These are phyloP conservation scores for Yamadazyma paraphyllophila DNA, from an alignment of 805 yeast genomes.

Conservation along the genomic window DNA sequence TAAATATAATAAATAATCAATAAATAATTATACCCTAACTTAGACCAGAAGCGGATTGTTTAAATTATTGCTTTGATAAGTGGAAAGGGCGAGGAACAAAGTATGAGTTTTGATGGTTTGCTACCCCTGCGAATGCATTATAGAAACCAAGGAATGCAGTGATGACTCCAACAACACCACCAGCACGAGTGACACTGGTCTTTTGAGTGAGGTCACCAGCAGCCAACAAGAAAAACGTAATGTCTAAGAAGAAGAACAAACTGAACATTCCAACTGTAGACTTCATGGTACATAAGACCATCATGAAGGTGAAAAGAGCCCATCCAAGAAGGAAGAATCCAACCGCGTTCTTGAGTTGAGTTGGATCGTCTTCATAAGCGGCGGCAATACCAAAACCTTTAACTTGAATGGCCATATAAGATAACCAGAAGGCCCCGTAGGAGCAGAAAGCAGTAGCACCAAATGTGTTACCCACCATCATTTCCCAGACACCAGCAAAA, in stretches of 20 bases:
- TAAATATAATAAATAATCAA: constrained; percentile 1
- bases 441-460: constrained; percentile 67
- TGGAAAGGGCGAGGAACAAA: constrained; percentile 28
- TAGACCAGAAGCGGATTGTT: not conserved
- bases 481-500: constrained; percentile 68
- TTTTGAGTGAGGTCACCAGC: constrained; percentile 31
- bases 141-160: constrained; percentile 40
- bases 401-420: constrained; percentile 30
- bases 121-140: constrained; percentile 41
- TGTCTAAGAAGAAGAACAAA: constrained; percentile 28
- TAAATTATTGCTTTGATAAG: constrained; percentile 15
- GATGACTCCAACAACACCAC: constrained; percentile 43
- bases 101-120: constrained; percentile 35
- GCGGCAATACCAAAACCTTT: constrained; percentile 31
- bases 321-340: constrained; percentile 39
- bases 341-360: constrained; percentile 30
- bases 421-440: constrained; percentile 43
- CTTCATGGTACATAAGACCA: constrained; percentile 34
- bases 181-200: constrained; percentile 31
- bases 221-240: constrained; percentile 37
- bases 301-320: constrained; percentile 41
- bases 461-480: constrained; percentile 62
- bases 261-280: constrained; percentile 37
- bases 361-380: constrained; percentile 28
- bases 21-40: not conserved